Conservation (phyloP, 495 filamentous ascomycete species). For the Annulohypoxylon stygium region DNA sequence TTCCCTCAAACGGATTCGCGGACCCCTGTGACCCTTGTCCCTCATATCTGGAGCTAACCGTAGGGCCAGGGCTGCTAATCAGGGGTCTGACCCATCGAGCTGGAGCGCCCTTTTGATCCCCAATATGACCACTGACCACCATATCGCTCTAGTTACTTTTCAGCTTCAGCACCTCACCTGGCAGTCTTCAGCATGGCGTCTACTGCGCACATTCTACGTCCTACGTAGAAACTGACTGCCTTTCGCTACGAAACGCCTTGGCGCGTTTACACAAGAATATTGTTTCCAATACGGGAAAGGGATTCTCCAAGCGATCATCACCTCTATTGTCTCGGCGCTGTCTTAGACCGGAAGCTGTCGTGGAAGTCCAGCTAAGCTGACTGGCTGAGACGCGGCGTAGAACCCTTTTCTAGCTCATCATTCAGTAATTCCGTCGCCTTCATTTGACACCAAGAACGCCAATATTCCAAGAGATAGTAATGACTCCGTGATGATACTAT, state of each 20-base stretch:
- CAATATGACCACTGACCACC: neutral
- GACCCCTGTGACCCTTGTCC: slow-evolving; percentile 16
- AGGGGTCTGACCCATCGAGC: slow-evolving; percentile 24
- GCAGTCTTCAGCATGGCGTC: neutral
- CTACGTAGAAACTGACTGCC: neutral
- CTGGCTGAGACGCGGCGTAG: slow-evolving; percentile 1
- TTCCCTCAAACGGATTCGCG: slow-evolving; percentile 31
- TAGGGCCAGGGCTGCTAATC: slow-evolving; percentile 37
- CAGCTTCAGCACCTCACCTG: neutral
- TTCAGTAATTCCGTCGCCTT: neutral
- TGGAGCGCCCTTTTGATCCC: slow-evolving; percentile 12
- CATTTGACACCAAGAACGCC: slow-evolving; percentile 2
- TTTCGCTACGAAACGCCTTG: slow-evolving; percentile 6
- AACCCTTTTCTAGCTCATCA: neutral
- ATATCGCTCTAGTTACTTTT: slow-evolving; percentile 7
- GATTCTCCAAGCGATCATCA: slow-evolving; percentile 8
- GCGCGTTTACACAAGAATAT: slow-evolving; percentile 9
- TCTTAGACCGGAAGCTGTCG: slow-evolving; percentile 32
- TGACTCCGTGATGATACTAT: neutral
- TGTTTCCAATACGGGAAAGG: slow-evolving; percentile 26
- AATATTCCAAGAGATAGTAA: slow-evolving; percentile 5
- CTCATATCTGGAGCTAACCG: slow-evolving; percentile 41
- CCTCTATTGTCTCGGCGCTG: slow-evolving; percentile 26
- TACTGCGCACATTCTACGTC: too few species aligned
- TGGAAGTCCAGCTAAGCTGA: slow-evolving; percentile 1